A percentile compares a stretch with the other conserved stretches of the same genome.
Conservation (phyloP, 441 rosid genomes). For the Cnidoscolus chayamansa region DNA sequence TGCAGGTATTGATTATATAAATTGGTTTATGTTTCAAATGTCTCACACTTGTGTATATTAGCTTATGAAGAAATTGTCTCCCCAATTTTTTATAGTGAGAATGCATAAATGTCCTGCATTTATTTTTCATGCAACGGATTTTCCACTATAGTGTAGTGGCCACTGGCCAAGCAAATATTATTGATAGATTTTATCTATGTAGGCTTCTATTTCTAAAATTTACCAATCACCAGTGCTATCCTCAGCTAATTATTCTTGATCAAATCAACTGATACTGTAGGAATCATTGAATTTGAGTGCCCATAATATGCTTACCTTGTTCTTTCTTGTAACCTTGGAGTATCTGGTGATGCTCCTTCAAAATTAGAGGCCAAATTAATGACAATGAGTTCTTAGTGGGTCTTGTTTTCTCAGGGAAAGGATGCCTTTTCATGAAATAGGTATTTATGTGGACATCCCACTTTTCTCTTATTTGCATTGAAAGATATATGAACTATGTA, state of each 20-base stretch:
- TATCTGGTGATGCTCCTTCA: background rate
- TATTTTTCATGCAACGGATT: background rate
- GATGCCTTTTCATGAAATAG: constrained; percentile 7
- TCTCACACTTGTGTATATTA: too few relatives aligned
- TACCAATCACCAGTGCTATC: background rate
- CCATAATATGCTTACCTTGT: background rate
- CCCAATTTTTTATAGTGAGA: background rate
- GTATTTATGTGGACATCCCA: constrained; percentile 4
- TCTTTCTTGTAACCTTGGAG: constrained; percentile 5
- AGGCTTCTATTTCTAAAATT: background rate
- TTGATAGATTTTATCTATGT: background rate
- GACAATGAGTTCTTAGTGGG: background rate
- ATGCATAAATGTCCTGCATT: background rate
- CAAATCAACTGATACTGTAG: background rate
- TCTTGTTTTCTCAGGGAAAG: constrained; percentile 1
- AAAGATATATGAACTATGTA: background rate
- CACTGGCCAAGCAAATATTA: background rate
- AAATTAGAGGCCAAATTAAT: background rate
- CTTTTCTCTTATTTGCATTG: background rate
- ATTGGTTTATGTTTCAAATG: background rate
- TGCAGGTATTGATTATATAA: background rate
- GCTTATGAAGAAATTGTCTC: too few relatives aligned
- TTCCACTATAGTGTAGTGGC: background rate
- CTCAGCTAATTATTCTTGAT: background rate
- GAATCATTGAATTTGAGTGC: background rate